Base-by-base conservation (phyloP, 2,329 filamentous ascomycete species). In the Venturia oleaginea region DNA sequence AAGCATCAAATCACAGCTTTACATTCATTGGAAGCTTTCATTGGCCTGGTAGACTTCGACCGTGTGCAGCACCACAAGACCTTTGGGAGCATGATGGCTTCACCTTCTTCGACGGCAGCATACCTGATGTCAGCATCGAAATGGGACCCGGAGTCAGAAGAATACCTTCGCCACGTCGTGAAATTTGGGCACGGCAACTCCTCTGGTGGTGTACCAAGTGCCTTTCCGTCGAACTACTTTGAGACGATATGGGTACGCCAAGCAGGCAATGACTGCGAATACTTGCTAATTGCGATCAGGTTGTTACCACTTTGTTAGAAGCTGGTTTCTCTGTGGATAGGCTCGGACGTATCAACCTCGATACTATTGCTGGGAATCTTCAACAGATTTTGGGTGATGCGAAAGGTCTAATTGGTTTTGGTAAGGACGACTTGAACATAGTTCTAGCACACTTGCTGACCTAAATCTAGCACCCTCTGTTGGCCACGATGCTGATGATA, bases 91-190 rank as follows among this genome's bases (percentile, higher is more conserved):
- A 75, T 78, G 68, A 70, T 77, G 68, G 75, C 68, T 2, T 78
- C 76, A 0, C 77, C 77, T 8, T 75, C 76, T 0, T 74, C 77
- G 0, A 79, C 76, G 0, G 76, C 76, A 0, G 76, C 73, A 30
- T 76, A 75, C 64, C 63, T 77, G 8, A 75, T 76, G 67, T 63
- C 73, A 42, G 63, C 67, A 5, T 67, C 68, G 1, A 24, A 59
- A 2, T 76, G 75, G 75, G 72, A 76, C 66, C 63, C 69, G 7
- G 71, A 74, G 17, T 69, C 72, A 1, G 74, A 76, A 61, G 65
- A 30, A 3, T 76, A 74, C 65, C 68, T 77, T 5, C 67, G 67
- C 3, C 54, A 65, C 27, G 70, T 71, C 0, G 37, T 69, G 8
- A 32, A 51, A 10, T 24, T 10, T 15, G 63, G 61, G 6, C 30